Evolutionary conservation across 2,329 filamentous ascomycete species (phyloP).

Genomic region (Claviceps lovelessii): DNA sequence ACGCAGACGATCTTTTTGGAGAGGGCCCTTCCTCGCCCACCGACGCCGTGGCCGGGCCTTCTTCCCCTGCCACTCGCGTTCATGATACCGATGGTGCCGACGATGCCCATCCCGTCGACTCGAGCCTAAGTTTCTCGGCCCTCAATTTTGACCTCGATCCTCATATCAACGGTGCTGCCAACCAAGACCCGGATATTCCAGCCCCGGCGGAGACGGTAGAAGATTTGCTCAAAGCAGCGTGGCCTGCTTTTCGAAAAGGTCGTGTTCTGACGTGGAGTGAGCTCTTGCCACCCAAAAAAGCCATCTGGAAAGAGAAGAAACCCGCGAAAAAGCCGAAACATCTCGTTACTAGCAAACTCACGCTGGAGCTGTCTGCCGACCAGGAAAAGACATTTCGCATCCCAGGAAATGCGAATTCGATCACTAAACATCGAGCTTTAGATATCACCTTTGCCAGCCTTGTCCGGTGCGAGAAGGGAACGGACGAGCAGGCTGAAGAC

Average conservation of each 20-base stretch:
- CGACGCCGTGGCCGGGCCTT: slow-evolving; percentile 25
- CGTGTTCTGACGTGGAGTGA: slow-evolving; percentile 67
- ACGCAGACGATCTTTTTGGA: slow-evolving; percentile 56
- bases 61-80: slow-evolving; percentile 31
- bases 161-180: slow-evolving; percentile 28
- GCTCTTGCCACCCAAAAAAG: slow-evolving; percentile 67
- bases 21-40: slow-evolving; percentile 40
- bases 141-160: slow-evolving; percentile 36
- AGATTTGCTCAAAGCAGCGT: slow-evolving; percentile 65
- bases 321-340: slow-evolving; percentile 68
- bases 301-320: slow-evolving; percentile 63
- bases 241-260: slow-evolving; percentile 65
- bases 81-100: slow-evolving; percentile 25
- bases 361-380: slow-evolving; percentile 70
- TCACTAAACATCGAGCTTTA: slow-evolving; percentile 40
- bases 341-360: slow-evolving; percentile 74
- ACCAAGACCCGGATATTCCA: slow-evolving; percentile 50
- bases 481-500: slow-evolving; percentile 20
- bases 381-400: slow-evolving; percentile 76
- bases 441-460: slow-evolving; percentile 35
- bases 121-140: slow-evolving; percentile 22
- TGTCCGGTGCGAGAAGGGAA: slow-evolving; percentile 29
- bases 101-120: slow-evolving; percentile 18
- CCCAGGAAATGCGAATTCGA: slow-evolving; percentile 42
- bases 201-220: slow-evolving; percentile 57